Evolutionary conservation across 306 rosid genomes (phyloP).

Genomic region (Cucurbita moschata): DNA sequence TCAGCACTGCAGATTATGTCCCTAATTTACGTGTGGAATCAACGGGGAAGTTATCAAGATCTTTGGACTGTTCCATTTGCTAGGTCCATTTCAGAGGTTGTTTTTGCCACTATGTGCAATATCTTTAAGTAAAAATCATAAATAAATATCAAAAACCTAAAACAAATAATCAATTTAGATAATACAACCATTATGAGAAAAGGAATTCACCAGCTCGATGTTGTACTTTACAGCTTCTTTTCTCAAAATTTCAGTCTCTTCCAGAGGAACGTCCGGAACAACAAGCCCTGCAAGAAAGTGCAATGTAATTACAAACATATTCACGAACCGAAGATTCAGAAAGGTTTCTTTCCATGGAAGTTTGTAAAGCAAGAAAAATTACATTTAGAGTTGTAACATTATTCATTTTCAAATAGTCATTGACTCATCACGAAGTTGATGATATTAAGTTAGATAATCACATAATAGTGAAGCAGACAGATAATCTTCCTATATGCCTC

Average conservation of each 20-base stretch:
- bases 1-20: neutral
- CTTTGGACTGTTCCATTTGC: neutral
- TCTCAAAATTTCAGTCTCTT: conserved; percentile 58
- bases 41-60: neutral
- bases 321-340: neutral
- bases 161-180: neutral
- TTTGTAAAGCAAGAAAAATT: neutral
- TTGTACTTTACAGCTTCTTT: conserved; percentile 56
- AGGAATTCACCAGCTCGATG: conserved; percentile 62
- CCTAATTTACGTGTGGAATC: neutral
- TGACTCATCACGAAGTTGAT: neutral
- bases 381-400: neutral
- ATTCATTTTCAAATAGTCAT: neutral
- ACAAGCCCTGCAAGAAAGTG: conserved; percentile 53
- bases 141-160: neutral
- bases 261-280: conserved; percentile 92
- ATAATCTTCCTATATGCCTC: neutral
- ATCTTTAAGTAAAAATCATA: neutral
- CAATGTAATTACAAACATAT: neutral
- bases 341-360: neutral
- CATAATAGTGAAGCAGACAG: neutral
- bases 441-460: neutral
- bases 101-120: neutral
- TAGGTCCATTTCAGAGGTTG: neutral
- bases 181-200: neutral